Conservation (phyloP, 208 protist species). For the Wallacemonas sp. region DNA sequence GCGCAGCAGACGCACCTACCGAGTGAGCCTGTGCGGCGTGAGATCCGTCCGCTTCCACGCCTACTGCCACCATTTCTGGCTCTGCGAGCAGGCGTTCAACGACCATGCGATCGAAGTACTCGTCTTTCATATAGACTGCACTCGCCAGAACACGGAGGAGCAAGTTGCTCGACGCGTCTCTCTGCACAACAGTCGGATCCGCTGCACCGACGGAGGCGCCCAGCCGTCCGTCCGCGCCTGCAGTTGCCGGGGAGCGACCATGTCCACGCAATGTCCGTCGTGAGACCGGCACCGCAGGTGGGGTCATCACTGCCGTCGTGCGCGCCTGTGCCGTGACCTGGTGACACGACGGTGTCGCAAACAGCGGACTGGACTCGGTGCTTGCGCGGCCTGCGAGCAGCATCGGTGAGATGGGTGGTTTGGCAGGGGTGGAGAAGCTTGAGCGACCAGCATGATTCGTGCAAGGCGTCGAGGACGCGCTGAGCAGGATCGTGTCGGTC, state of each 20-base stretch:
- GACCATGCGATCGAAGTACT: constrained; percentile 86
- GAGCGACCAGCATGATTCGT: not conserved
- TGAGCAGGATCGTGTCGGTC: constrained; percentile 6
- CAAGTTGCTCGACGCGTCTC: constrained; percentile 40
- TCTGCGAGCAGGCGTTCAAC: constrained; percentile 39
- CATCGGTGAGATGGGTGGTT: constrained; percentile 2
- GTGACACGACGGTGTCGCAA: not conserved
- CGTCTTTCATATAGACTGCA: constrained; percentile 77
- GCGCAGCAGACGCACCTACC: no score
- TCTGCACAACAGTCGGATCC: not conserved
- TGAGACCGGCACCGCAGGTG: no score
- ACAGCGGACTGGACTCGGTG: not conserved
- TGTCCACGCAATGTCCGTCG: no score
- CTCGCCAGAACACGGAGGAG: constrained; percentile 61
- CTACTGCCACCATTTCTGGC: not conserved
- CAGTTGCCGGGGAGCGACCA: not conserved
- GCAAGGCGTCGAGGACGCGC: not conserved
- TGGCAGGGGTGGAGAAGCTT: not conserved
- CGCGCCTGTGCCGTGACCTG: not conserved
- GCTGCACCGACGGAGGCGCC: not conserved
- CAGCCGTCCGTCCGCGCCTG: not conserved
- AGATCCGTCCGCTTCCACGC: no score
- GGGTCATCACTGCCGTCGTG: no score
- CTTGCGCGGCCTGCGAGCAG: not conserved
- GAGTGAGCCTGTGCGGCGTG: no score